Evolutionary conservation across 2,329 filamentous ascomycete species (phyloP).

Genomic region (Massarina eburnea): DNA sequence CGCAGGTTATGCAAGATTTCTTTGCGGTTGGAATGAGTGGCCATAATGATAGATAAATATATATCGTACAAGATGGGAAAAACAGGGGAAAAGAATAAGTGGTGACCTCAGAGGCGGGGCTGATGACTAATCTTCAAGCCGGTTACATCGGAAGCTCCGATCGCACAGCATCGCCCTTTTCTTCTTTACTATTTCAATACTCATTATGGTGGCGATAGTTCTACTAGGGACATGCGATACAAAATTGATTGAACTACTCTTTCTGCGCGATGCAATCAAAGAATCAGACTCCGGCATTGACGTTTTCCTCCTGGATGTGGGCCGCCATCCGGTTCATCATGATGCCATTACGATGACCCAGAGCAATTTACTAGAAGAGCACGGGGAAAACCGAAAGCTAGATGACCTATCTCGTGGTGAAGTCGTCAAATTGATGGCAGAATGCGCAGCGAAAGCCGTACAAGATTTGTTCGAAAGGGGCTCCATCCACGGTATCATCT

Average conservation of each 20-base stretch:
- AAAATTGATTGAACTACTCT: slow-evolving; percentile 62
- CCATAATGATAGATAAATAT: slow-evolving; percentile 44
- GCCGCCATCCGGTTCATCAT: slow-evolving; percentile 48
- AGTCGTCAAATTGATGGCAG: slow-evolving; percentile 60
- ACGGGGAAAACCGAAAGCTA: slow-evolving; percentile 33
- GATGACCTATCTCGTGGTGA: slow-evolving; percentile 52
- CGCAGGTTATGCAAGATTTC: slow-evolving; percentile 58
- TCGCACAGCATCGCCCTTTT: too few relatives aligned
- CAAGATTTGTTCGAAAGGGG: slow-evolving; percentile 40
- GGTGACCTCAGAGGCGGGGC: slow-evolving; percentile 4
- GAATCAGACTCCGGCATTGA: slow-evolving; percentile 23
- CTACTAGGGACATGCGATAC: slow-evolving; percentile 67
- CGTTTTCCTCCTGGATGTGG: slow-evolving; percentile 59
- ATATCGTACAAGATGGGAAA: not conserved
- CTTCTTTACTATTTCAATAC: not conserved
- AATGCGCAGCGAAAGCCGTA: slow-evolving; percentile 49
- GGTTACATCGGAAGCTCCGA: too few relatives aligned
- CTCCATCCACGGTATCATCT: slow-evolving; percentile 59
- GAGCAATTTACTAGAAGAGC: slow-evolving; percentile 42
- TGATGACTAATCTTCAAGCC: too few relatives aligned
- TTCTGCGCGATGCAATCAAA: slow-evolving; percentile 53
- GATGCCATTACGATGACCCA: slow-evolving; percentile 52
- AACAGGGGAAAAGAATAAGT: not conserved
- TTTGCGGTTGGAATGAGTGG: slow-evolving; percentile 58
- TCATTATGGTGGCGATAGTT: slow-evolving; percentile 44